phyloP scores from a whole-genome alignment of 1,139 yeast species.

The Nakaseomyces bracarensis region DNA sequence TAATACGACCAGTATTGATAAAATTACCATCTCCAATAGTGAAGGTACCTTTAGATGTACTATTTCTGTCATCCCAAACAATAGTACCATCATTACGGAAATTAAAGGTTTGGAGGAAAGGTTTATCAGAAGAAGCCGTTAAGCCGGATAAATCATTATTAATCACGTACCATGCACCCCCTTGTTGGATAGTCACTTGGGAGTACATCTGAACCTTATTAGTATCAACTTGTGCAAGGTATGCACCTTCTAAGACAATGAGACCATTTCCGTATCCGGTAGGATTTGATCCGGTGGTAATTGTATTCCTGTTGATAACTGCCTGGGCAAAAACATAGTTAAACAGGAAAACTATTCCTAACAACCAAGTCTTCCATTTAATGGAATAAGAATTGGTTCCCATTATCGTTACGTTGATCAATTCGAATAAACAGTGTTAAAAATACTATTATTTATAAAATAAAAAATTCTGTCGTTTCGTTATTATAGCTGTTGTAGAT shows the following conservation, averaged over 20 bases:
- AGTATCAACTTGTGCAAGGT: background rate
- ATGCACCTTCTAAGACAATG: background rate
- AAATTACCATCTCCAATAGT: background rate
- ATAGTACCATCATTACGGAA: conserved; percentile 2
- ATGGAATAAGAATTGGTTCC: conserved; percentile 1
- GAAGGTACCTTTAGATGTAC: background rate
- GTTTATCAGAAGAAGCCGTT: background rate
- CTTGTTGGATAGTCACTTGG: background rate
- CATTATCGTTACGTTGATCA: conserved; percentile 1
- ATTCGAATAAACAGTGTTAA: background rate
- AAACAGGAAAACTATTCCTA: background rate
- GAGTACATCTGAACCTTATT: background rate
- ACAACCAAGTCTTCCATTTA: conserved; percentile 2
- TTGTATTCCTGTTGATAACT: conserved; percentile 4
- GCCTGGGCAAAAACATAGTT: background rate
- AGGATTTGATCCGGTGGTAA: background rate
- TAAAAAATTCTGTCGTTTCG: too few relatives aligned
- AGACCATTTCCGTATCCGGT: conserved; percentile 2
- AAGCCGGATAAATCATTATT: background rate
- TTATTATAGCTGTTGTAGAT: too few relatives aligned
- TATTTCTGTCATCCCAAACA: background rate
- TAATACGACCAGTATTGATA: background rate
- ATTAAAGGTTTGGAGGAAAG: background rate
- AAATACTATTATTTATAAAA: background rate
- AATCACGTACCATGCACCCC: background rate